Evolutionary conservation across 306 rosid genomes (phyloP).

Genomic region (Citrullus colocynthis): DNA sequence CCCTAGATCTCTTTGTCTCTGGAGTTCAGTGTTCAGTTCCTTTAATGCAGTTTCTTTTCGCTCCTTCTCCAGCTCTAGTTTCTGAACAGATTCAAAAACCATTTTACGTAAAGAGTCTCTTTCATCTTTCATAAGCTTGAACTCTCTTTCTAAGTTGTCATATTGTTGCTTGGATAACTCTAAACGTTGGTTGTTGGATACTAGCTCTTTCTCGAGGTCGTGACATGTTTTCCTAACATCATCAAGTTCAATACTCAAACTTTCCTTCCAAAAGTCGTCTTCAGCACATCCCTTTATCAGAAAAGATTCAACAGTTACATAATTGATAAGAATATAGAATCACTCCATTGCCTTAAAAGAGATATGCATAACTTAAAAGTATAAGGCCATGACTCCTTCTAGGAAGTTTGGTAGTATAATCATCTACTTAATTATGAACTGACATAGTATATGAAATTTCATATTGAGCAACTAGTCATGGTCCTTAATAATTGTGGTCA

Average conservation of each 20-base stretch:
- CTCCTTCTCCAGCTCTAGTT: conserved; percentile 29
- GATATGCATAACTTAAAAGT: too few relatives aligned
- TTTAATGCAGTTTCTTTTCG: conserved; percentile 57
- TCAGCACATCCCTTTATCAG: conserved; percentile 45
- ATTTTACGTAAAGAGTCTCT: conserved; percentile 43
- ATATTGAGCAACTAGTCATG: too few relatives aligned
- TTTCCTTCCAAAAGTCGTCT: conserved; percentile 35
- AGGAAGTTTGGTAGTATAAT: too few relatives aligned
- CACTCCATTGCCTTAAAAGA: too few relatives aligned
- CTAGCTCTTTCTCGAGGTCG: conserved; percentile 30
- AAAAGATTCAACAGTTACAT: too few relatives aligned
- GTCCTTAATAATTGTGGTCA: too few relatives aligned
- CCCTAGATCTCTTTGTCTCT: conserved; percentile 64
- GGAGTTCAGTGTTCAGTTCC: conserved; percentile 43
- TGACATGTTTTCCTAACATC: conserved; percentile 27
- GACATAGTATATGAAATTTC: too few relatives aligned
- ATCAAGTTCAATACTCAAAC: conserved; percentile 29
- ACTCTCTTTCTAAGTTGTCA: conserved; percentile 50
- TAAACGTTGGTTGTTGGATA: conserved; percentile 27
- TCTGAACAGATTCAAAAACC: conserved; percentile 46
- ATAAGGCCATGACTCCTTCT: too few relatives aligned
- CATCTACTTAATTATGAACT: too few relatives aligned
- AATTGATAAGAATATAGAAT: too few relatives aligned
- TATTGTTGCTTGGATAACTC: conserved; percentile 45
- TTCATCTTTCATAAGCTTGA: conserved; percentile 39